Evolutionary conservation across 768 basidiomycete species (phyloP).

Genomic region (Mrakia gelida): DNA sequence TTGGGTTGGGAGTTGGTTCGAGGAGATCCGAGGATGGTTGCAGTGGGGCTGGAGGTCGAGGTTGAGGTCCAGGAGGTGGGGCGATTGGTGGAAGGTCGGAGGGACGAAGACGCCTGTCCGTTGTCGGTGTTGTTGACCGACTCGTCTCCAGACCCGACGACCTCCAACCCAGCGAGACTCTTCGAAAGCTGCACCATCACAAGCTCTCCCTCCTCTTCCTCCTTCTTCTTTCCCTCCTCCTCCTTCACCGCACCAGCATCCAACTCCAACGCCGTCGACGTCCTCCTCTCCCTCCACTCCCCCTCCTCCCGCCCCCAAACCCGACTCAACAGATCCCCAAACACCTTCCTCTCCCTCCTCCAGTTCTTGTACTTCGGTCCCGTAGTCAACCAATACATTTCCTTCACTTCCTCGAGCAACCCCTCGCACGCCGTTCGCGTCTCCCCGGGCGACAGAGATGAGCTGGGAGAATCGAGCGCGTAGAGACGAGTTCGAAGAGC

Average conservation of each 20-base stretch:
- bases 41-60: neutral
- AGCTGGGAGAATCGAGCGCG: neutral
- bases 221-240: neutral
- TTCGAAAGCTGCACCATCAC: neutral
- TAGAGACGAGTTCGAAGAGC: neutral
- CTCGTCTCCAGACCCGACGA: neutral
- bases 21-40: neutral
- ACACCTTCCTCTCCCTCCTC: neutral
- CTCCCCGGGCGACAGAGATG: neutral
- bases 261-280: no score
- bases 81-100: no score
- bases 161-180: no score
- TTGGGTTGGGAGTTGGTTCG: neutral
- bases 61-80: no score
- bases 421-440: neutral
- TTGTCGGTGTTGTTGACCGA: neutral
- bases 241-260: neutral
- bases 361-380: constrained; percentile 1
- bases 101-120: neutral
- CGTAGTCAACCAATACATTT: neutral
- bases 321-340: neutral
- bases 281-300: neutral
- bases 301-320: neutral
- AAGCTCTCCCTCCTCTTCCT: neutral
- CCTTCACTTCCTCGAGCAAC: neutral